Base-by-base conservation (phyloP, 306 rosid species). In the Inga oerstediana region DNA sequence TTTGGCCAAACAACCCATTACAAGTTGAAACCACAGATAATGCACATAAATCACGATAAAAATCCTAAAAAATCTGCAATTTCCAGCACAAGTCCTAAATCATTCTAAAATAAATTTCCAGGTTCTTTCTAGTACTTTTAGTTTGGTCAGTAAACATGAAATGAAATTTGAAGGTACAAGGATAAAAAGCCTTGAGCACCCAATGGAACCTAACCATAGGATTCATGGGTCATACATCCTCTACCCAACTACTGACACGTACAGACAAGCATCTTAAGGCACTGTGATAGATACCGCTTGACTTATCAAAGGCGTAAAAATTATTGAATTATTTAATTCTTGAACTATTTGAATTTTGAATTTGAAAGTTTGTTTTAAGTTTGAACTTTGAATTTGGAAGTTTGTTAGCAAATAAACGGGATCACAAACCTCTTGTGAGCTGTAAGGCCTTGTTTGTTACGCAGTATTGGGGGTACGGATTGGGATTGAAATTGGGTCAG, bases 31-130 rank as follows among this genome's bases (percentile, higher is more conserved):
- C 10, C 52, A 17, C 79, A 76, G 69, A 75, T 15, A 58, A 68
- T 51, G 66, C 19, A 56, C 58, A 35, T 22, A 56, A 51, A 43
- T 62, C 67, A 20, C 46, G 16, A 52, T 19, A 66, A 43, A 14
- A 65, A 65, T 46, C 49, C 76, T 72, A 1, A 65, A 49, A 73
- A 7, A 64, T 74, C 61, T 76, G 44, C 48, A 51, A 65, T 43
- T 80, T 72, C 59, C 70, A 37, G 10, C 41, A 48, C 13, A 11
- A 34, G 10, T 48, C 67, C 56, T 41, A 43, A 32, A 65, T 62
- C 68, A 12, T 27, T n/a, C 15, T 22, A 22, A 58, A 59, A 9
- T 59, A 59, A 59, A 59, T 9, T n/a, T 59, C 66, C 15, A 9
- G 64, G 34, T 59, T 59, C 66, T 59, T 59, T 59, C 32, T 59